Base-by-base conservation (phyloP, 306 rosid genomes). In the Begonia fuchsioides region DNA sequence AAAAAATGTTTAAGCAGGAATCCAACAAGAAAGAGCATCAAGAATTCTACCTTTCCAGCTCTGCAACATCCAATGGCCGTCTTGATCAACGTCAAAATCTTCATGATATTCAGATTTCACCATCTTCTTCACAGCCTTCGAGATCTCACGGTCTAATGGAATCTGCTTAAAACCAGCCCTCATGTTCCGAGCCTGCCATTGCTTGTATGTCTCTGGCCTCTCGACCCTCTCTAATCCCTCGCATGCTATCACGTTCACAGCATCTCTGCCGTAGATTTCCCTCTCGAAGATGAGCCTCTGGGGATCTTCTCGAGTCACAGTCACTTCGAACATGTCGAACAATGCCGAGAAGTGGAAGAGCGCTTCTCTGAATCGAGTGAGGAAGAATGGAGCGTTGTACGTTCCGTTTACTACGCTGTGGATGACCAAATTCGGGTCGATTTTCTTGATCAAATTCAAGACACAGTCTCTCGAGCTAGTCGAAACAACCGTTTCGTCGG, bases 371-470 rank as follows among this genome's bases (percentile, higher is more conserved):
- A 83, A 83, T 57, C 88, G 56, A n/a, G 86, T 71, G 59, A 63
- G 56, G 49, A 86, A 86, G 72, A 82, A 76, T 10, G 96, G 96
- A 3, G 90, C 90, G 49, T 82, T 86, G 51, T 74, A 79, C 8
- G 83, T 64, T 45, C 96, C 96, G 58, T 74, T 86, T 3, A 54
- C 3, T 32, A 68, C 44, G 26, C 67, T 11, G 1, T 74, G 77
- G 38, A 75, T 68, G 63, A 76, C 82, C 35, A 86, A 65, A 55
- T 68, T 60, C 0, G 96, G 96, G 32, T 79, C 79, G 51, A 82
- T 69, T 72, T 52, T 72, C 77, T 78, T 82, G 54, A 79, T 76
- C 47, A 86, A 76, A 10, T 53, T 66, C 53, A 86, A 63, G 64
- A 76, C 72, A 3, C 74, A 73, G 70, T 82, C 59, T 55, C 77